phyloP scores from a whole-genome alignment of 140 eudicot species.

The Oenanthe javanica region DNA sequence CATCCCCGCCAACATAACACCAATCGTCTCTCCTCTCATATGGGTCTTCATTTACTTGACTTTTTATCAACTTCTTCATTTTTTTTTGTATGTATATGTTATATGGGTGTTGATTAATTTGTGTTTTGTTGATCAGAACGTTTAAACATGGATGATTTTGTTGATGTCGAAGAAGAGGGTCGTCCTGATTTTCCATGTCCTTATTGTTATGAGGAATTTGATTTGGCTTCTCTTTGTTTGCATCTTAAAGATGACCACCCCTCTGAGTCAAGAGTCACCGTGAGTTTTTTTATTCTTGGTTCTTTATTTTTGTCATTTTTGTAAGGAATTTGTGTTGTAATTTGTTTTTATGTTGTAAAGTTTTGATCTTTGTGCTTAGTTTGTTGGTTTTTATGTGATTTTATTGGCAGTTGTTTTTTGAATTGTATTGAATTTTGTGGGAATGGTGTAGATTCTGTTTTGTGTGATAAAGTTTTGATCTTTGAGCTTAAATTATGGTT shows the following conservation, averaged over 20 bases:
- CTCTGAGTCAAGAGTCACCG: constrained; percentile 69
- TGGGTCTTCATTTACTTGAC: constrained; percentile 23
- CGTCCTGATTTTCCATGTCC: constrained; percentile 91
- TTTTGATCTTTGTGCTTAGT: constrained; percentile 16
- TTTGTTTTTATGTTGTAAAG: constrained; percentile 8
- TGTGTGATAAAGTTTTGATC: constrained; percentile 15
- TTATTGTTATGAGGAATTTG: constrained; percentile 80
- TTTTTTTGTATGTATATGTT: not conserved
- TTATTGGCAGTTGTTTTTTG: not conserved
- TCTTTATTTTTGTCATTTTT: not conserved
- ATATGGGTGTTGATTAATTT: constrained; percentile 1
- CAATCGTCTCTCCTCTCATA: constrained; percentile 30
- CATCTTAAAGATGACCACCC: constrained; percentile 91
- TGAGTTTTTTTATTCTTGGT: constrained; percentile 24
- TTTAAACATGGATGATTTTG: constrained; percentile 54
- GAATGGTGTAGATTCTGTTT: constrained; percentile 10
- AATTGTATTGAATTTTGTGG: not conserved
- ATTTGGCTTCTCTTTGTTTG: constrained; percentile 62
- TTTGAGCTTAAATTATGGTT: constrained; percentile 10
- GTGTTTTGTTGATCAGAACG: constrained; percentile 43
- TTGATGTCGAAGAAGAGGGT: constrained; percentile 77
- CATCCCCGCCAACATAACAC: constrained; percentile 31
- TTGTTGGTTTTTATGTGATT: not conserved
- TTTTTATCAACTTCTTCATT: not conserved
- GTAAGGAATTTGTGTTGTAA: not conserved